Evolutionary conservation across 768 basidiomycete genomes (phyloP), one percentile per base, ranked within the genome.

Genomic region (Russula virescens): DNA sequence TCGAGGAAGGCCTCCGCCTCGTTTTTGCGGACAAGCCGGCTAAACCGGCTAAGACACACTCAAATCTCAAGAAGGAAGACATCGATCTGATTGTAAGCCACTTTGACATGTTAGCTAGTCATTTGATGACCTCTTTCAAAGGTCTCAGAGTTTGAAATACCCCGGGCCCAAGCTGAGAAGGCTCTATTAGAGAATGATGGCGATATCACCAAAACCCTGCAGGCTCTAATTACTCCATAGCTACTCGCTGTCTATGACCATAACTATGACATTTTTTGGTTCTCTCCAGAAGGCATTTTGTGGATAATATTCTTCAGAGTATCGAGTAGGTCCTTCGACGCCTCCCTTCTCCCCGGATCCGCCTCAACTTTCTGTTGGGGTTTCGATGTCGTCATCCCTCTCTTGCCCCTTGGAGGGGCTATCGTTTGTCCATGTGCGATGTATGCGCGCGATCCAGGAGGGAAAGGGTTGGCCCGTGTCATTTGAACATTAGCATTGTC

Each of bases 71-170:
- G 70, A 76, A 79, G 38, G 86, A 86, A 63, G 86, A 88, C 66
- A 73, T 88, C 1, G 86, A 89, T 54, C 65, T 87, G 9, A 80
- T 89, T 53, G 87, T 88, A 65, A 64, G 82, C 60, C 8, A 7
- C 19, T 21, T 42, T 7, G 73, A 48, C 7, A 21, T 42, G 47
- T 58, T 46, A 25, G 51, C 38, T 38, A 58, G 16, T 28, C 25
- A 18, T 40, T 48, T 55, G 25, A 59, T 31, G 31, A 42, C 26
- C 3, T 53, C 16, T 14, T n/a, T n/a, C 35, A 46, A 46, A 87
- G 86, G 77, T 86, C 13, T 76, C 79, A 64, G 86, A 89, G 73
- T 81, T 89, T 60, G 87, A 88, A 66, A 80, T 86, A 55, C 69
- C 84, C 1, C 78, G 81, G 53, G 66, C 73, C 5, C 81, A 82